Conservation (phyloP, 2,329 filamentous ascomycete genomes). For the Dactylella cylindrospora region DNA sequence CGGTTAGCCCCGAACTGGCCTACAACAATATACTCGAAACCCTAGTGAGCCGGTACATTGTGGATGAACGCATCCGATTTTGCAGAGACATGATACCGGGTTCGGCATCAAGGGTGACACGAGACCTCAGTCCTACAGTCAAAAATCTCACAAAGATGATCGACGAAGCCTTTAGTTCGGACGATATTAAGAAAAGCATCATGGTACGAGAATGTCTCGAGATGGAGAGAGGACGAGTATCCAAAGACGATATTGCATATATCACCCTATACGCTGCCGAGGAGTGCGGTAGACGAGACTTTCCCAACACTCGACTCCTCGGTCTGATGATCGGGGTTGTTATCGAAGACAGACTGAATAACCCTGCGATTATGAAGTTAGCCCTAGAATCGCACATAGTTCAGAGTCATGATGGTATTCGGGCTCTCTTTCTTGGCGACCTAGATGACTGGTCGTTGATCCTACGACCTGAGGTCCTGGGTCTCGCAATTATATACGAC, state of each 20-base stretch:
- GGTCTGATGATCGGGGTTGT: not conserved
- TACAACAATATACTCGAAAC: too few relatives aligned
- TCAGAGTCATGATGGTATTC: not conserved
- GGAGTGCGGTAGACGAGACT: not conserved
- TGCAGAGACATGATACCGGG: too few relatives aligned
- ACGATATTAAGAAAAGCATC: not conserved
- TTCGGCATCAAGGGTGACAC: too few relatives aligned
- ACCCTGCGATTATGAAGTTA: not conserved
- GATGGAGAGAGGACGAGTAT: too few relatives aligned
- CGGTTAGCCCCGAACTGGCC: too few relatives aligned
- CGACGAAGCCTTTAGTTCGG: not conserved
- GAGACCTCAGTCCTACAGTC: too few relatives aligned
- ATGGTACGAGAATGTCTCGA: not conserved
- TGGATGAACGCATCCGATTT: too few relatives aligned
- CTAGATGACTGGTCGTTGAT: slow-evolving; percentile 1
- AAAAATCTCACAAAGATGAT: not conserved
- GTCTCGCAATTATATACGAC: not conserved
- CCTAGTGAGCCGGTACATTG: too few relatives aligned
- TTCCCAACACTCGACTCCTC: not conserved
- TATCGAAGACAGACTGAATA: not conserved
- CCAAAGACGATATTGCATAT: not conserved
- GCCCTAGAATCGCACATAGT: slow-evolving; percentile 3
- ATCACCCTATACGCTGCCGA: slow-evolving; percentile 9
- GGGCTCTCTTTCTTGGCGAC: not conserved
- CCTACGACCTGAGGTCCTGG: slow-evolving; percentile 4